These are phyloP conservation scores for Ceratobasidium sp. DNA, from an alignment of 1,284 basidiomycete species.

Conservation along the genomic window DNA sequence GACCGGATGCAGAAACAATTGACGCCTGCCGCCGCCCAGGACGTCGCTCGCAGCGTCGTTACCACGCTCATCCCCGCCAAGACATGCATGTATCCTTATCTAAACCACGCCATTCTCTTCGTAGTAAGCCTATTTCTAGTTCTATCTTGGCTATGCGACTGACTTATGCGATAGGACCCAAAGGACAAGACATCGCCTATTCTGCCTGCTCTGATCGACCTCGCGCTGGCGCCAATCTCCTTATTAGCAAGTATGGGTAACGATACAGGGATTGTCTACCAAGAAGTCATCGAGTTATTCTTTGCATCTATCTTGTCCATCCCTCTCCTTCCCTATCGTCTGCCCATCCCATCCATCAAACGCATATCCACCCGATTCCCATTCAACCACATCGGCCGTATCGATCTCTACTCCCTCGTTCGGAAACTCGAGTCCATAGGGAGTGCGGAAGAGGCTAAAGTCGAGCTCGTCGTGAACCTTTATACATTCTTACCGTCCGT, in stretches of 20 bases:
- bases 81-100: slow-evolving; percentile 51
- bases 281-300: slow-evolving; percentile 54
- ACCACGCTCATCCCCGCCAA: slow-evolving; percentile 58
- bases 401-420: slow-evolving; percentile 50
- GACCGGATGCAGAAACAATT: slow-evolving; percentile 30
- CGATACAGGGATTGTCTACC: slow-evolving; percentile 40
- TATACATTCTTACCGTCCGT: slow-evolving; percentile 67
- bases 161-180: slow-evolving; percentile 36
- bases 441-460: slow-evolving; percentile 58
- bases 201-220: slow-evolving; percentile 62
- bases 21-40: slow-evolving; percentile 60
- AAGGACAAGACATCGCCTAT: slow-evolving; percentile 54
- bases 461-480: slow-evolving; percentile 75
- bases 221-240: slow-evolving; percentile 58
- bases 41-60: slow-evolving; percentile 61
- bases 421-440: slow-evolving; percentile 50
- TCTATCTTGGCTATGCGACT: not conserved
- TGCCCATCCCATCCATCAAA: slow-evolving; percentile 68
- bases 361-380: slow-evolving; percentile 64
- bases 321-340: slow-evolving; percentile 75
- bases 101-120: slow-evolving; percentile 47
- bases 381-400: slow-evolving; percentile 57
- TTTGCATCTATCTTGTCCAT: slow-evolving; percentile 70
- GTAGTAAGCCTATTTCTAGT: slow-evolving; percentile 49
- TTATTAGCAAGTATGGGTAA: slow-evolving; percentile 17